Base-by-base conservation (phyloP, 441 rosid genomes). In the Pelargonium exstipulatum region DNA sequence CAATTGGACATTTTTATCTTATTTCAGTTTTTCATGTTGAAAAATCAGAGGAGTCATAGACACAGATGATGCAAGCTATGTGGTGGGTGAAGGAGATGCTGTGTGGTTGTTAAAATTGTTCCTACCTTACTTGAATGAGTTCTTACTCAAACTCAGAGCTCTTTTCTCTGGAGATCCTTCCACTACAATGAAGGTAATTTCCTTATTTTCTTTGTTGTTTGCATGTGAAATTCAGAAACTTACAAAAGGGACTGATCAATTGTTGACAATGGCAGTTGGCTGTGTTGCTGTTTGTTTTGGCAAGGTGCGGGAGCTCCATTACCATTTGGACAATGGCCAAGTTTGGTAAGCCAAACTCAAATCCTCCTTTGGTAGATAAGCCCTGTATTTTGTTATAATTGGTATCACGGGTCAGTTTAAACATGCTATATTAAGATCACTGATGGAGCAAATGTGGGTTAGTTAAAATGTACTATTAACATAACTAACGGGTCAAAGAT, bases 101-200 rank as follows among this genome's bases (percentile, higher is more conserved):
- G 68, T 88, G 67, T 86, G 92, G 90, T 69, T 94, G 62, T 73
- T 94, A 13, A 83, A 83, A 82, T 53, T 83, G 74, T 72, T 87
- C 62, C 81, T 94, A 51, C 99, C 98, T 67, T 91, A 88, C 76
- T 75, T 94, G 74, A 91, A 94, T 72, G 98, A 91, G 86, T 83
- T 83, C 76, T 64, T 91, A 3, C 40, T 84, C 75, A 91, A 87
- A 73, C 76, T 94, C 40, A 90, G 72, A 74, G 91, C 94, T 58
- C 91, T 90, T 62, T 91, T 94, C 75, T 86, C 95, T 26, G 99
- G 97, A 48, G 97, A 94, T 73, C 94, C 99, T 62, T 78, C 94
- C 24, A 91, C 94, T 13, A 91, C 99, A 4, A 91, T 94, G 92
- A 94, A 91, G 92, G 98, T 88, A 73, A 67, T 20, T 67, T 9